Base-by-base conservation (phyloP, 2,329 filamentous ascomycete species). In the Coniochaeta sp. region DNA sequence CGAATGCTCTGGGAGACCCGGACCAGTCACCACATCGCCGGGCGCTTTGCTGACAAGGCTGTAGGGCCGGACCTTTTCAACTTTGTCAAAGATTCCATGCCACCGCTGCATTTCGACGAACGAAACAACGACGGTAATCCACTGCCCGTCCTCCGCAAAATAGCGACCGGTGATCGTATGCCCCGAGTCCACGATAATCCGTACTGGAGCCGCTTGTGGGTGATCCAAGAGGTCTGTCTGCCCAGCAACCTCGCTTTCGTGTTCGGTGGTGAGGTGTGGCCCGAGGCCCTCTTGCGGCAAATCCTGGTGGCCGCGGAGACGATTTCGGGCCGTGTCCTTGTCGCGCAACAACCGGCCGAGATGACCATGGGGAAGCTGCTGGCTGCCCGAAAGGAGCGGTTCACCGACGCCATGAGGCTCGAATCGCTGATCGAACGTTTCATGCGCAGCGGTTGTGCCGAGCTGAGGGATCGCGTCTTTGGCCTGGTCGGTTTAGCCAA, bases 131-230 rank as follows among this genome's bases (percentile, higher is more conserved):
- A n/a, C 36, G 36, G 4, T 4, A 14, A 40, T 4, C 38, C 38
- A n/a, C 17, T 40, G 38, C 38, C 38, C 16, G 3, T 26, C 19
- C 17, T 40, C 16, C 16, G 38, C 16, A 19, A 52, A 26, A 9
- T 52, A 1, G 47, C 22, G 22, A 6, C 9, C 47, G 47, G 47
- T 26, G 22, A 6, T n/a, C 38, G 17, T 17, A 6, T 19, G 16
- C 16, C 12, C 47, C 47, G 47, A 11, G 12, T 26, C 22, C 22
- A 52, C 5, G 33, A 56, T 14, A 63, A 64, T 36, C 33, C 59
- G 2, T 66, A 66, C 43, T 64, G 64, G 64, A 59, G 56, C 6
- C 59, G 64, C 7, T 58, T 66, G 19, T 66, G 64, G 64, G 60
- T 66, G 19, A 61, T 64, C 4, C 64, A 66, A 38, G 64, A 64